Base-by-base conservation (phyloP, 441 rosid species). In the Breynia disticha region DNA sequence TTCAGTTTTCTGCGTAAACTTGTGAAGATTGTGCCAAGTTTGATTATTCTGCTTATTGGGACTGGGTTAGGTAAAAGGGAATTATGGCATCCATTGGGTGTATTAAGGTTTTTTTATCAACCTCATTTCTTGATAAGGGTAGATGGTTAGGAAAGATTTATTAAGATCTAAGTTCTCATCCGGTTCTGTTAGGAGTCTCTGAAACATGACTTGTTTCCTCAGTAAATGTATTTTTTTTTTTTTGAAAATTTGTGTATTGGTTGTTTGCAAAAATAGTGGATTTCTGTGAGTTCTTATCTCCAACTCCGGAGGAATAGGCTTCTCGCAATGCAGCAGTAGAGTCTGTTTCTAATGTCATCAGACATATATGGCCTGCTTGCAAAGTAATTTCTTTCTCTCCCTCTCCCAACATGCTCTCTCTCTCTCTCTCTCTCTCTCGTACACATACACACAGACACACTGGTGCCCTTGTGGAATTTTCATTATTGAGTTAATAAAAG, bases 341-440 rank as follows among this genome's bases (percentile, higher is more conserved):
- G 35, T 55, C 65, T 66, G 96, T 90, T 16, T 71, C 67, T 61
- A 75, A 73, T 66, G 86, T 83, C 56, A 85, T 90, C 47, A 82
- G 66, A 51, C 85, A 84, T 68, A 87, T 87, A 69, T 90, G 98
- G 96, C 93, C 96, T 14, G 61, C 64, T 60, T 81, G 90, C 76
- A 73, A 72, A 82, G 98, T 81, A 64, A 57, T 46, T 53, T 5
- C 50, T 38, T 10, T 11, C 49, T n/a, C n/a, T 11, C 19, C 21
- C 11, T 14, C 19, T n/a, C n/a, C n/a, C n/a, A n/a, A n/a, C n/a
- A n/a, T n/a, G n/a, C n/a, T n/a, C n/a, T n/a, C n/a, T n/a, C n/a
- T n/a, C n/a, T n/a, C n/a, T n/a, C n/a, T n/a, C 7, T 16, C 52
- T 28, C 37, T 48, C 43, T 43, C 48, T 54, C 13, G 44, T 44